Conservation (phyloP, 768 basidiomycete genomes). For the Saitozyma podzolica region DNA sequence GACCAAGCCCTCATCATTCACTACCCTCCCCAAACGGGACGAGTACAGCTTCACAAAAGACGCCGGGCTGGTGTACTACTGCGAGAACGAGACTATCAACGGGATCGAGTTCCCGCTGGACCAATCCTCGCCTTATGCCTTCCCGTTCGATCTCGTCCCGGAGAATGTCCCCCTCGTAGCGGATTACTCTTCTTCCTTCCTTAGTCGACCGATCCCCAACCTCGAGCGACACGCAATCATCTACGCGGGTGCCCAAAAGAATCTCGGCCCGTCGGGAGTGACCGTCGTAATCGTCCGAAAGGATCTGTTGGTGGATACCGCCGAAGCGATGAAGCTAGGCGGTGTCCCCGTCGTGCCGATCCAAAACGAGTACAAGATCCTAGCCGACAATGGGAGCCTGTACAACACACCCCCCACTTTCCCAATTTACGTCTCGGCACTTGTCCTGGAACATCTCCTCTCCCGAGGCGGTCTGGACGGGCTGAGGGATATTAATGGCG, state of each 20-base stretch:
- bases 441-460: slow-evolving; percentile 73
- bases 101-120: slow-evolving; percentile 76
- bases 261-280: slow-evolving; percentile 89
- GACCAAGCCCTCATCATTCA: slow-evolving; percentile 63
- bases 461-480: slow-evolving; percentile 67
- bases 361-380: slow-evolving; percentile 76
- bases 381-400: slow-evolving; percentile 72
- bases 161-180: slow-evolving; percentile 75
- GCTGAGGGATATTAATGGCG: slow-evolving; percentile 66
- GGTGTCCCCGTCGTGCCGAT: slow-evolving; percentile 69
- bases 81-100: slow-evolving; percentile 98
- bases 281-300: slow-evolving; percentile 92
- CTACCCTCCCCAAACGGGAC: slow-evolving; percentile 72
- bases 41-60: slow-evolving; percentile 74
- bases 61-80: slow-evolving; percentile 92
- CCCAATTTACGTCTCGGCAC: slow-evolving; percentile 81
- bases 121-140: slow-evolving; percentile 59
- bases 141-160: slow-evolving; percentile 76
- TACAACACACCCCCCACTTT: slow-evolving; percentile 94
- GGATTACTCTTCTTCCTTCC: slow-evolving; percentile 95
- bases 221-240: slow-evolving; percentile 89
- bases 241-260: slow-evolving; percentile 97
- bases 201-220: slow-evolving; percentile 86
- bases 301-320: slow-evolving; percentile 87
- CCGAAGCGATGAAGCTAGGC: slow-evolving; percentile 71